Conservation (phyloP, 345 rosid species). For the Arabis alpina region DNA sequence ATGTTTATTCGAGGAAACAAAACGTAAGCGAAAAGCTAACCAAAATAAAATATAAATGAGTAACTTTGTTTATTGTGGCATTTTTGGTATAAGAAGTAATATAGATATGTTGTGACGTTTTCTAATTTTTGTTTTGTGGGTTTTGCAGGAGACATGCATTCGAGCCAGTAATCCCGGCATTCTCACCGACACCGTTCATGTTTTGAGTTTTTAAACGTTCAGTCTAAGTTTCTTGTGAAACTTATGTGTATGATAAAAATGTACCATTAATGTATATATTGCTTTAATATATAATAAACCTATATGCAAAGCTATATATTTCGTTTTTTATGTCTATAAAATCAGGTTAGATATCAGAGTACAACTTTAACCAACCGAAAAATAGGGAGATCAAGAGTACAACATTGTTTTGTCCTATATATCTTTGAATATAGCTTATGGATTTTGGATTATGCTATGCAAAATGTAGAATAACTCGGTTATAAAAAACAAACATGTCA, state of each 20-base stretch:
- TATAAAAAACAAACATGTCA: too few relatives aligned
- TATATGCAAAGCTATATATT: conserved; percentile 6
- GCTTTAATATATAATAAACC: background rate
- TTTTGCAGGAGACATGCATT: conserved; percentile 45
- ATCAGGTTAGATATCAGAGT: too few relatives aligned
- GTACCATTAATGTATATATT: conserved; percentile 22
- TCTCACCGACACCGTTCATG: conserved; percentile 68
- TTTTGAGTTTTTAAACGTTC: conserved; percentile 38
- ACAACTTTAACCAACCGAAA: too few relatives aligned
- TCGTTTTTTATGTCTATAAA: too few relatives aligned
- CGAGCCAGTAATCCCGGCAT: conserved; percentile 48
- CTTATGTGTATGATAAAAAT: conserved; percentile 23
- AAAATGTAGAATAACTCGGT: too few relatives aligned
- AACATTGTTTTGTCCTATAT: too few relatives aligned
- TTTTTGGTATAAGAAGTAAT: too few relatives aligned
- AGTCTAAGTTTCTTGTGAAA: background rate
- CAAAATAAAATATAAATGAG: background rate
- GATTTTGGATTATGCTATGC: too few relatives aligned
- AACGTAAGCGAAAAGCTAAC: background rate
- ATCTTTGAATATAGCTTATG: too few relatives aligned
- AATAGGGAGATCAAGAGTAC: too few relatives aligned
- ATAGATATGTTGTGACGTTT: conserved; percentile 5
- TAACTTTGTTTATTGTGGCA: background rate
- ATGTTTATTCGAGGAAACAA: conserved; percentile 23
- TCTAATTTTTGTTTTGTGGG: background rate